These are phyloP conservation scores for Tetrastigma voinierianum DNA, from an alignment of 164 flowering plant genomes.

Conservation along the genomic window DNA sequence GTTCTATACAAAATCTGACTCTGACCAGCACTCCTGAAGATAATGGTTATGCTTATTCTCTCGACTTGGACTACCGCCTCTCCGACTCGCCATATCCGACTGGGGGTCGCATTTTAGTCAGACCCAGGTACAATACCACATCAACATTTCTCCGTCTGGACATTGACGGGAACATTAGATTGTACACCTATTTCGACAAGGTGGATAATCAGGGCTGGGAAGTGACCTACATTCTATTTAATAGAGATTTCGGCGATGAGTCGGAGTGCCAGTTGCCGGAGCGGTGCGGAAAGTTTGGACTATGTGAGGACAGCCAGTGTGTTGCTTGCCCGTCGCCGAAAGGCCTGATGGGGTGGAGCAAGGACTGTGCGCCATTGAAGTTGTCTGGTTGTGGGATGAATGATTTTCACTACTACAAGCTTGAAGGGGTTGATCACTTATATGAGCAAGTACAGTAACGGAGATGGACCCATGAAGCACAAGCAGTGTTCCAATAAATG, in stretches of 20 bases:
- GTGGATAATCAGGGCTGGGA: not conserved
- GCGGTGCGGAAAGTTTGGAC: not conserved
- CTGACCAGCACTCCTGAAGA: not conserved
- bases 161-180: too few relatives aligned
- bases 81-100: not conserved
- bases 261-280: slow-evolving; percentile 1
- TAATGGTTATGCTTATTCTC: not conserved
- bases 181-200: too few relatives aligned
- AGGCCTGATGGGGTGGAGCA: not conserved
- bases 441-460: too few relatives aligned
- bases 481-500: too few relatives aligned
- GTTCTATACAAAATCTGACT: not conserved
- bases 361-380: not conserved
- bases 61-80: not conserved
- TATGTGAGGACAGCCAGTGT: not conserved
- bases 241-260: slow-evolving; percentile 1
- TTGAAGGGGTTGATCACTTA: too few relatives aligned
- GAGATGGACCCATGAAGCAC: too few relatives aligned
- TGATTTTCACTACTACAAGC: not conserved
- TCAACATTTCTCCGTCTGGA: too few relatives aligned
- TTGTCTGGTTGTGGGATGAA: not conserved
- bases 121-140: too few relatives aligned
- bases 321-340: slow-evolving; percentile 6
- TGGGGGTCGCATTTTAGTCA: too few relatives aligned
- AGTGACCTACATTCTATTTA: slow-evolving; percentile 10